Percentiles rank a stretch among this genome's conserved stretches.
These are phyloP conservation scores for Erysimum cheiri DNA, from an alignment of 441 rosid species.

Conservation along the genomic window DNA sequence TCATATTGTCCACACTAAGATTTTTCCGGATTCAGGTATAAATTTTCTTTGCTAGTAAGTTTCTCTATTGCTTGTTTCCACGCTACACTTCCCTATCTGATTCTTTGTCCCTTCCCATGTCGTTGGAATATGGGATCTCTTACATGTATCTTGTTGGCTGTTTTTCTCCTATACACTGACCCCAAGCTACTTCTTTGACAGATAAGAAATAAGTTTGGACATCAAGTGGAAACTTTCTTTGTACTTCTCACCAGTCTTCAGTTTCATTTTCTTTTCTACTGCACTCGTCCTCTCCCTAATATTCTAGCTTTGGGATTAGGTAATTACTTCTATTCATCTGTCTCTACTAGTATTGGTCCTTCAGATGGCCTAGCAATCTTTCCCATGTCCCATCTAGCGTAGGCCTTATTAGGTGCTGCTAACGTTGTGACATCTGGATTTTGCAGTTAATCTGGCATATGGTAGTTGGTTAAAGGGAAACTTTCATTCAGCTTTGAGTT, in stretches of 20 bases:
- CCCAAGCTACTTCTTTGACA: conserved; percentile 43
- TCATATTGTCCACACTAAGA: conserved; percentile 65
- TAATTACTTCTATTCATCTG: conserved; percentile 49
- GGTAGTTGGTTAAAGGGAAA: conserved; percentile 76
- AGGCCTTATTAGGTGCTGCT: conserved; percentile 20
- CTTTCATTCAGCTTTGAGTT: conserved; percentile 70
- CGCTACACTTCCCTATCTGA: conserved; percentile 36
- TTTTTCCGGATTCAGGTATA: conserved; percentile 88
- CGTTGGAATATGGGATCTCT: conserved; percentile 16
- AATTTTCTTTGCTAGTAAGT: conserved; percentile 22
- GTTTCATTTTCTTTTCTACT: conserved; percentile 94
- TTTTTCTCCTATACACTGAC: conserved; percentile 24
- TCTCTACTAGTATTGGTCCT: conserved; percentile 33
- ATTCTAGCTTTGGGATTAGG: conserved; percentile 86
- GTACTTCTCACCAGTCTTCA: conserved; percentile 77
- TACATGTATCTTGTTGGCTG: conserved; percentile 17
- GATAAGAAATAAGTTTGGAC: conserved; percentile 83
- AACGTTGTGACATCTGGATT: conserved; percentile 37
- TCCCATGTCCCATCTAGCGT: conserved; percentile 20
- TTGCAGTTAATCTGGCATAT: conserved; percentile 87
- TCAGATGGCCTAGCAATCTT: conserved; percentile 24
- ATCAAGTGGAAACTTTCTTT: conserved; percentile 93
- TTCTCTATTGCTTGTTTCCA: conserved; percentile 21
- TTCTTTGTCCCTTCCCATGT: conserved; percentile 21
- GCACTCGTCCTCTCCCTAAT: conserved; percentile 93